Percentiles rank a stretch among this genome's conserved stretches.
Evolutionary conservation across 2,329 filamentous ascomycete species (phyloP).

Genomic region (Myotisia sp.): DNA sequence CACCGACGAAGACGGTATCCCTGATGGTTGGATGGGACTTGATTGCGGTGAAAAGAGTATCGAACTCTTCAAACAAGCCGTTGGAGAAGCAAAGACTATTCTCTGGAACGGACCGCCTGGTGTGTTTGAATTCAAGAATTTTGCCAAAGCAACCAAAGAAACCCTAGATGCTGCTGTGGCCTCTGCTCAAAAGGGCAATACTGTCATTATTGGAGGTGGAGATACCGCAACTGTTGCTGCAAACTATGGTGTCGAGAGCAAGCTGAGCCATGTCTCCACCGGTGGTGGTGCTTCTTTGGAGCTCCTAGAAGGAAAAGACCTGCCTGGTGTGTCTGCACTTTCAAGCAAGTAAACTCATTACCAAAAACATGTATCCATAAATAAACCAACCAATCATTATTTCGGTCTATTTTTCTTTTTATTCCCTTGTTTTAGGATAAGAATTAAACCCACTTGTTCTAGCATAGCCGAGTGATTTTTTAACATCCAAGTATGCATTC

Average conservation of each 20-base stretch:
- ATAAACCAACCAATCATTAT: too few species aligned
- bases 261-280: conserved; percentile 96
- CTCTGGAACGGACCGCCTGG: conserved; percentile 97
- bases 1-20: conserved; percentile 77
- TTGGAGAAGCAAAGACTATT: conserved; percentile 81
- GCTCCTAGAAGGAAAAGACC: conserved; percentile 92
- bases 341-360: conserved; percentile 49
- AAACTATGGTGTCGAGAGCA: conserved; percentile 91
- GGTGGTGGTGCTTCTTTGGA: conserved; percentile 92
- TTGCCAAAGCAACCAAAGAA: conserved; percentile 80
- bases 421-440: too few species aligned
- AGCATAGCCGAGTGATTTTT: too few species aligned
- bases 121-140: conserved; percentile 94
- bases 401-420: too few species aligned
- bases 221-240: conserved; percentile 96
- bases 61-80: conserved; percentile 75
- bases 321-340: conserved; percentile 84
- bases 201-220: conserved; percentile 96
- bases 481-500: too few species aligned
- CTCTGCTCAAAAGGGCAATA: conserved; percentile 70
- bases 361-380: too few species aligned
- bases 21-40: conserved; percentile 95
- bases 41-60: conserved; percentile 85
- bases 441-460: too few species aligned
- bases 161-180: conserved; percentile 79